phyloP scores from a whole-genome alignment of 2,329 filamentous ascomycete genomes.

The Graphium sp. region DNA sequence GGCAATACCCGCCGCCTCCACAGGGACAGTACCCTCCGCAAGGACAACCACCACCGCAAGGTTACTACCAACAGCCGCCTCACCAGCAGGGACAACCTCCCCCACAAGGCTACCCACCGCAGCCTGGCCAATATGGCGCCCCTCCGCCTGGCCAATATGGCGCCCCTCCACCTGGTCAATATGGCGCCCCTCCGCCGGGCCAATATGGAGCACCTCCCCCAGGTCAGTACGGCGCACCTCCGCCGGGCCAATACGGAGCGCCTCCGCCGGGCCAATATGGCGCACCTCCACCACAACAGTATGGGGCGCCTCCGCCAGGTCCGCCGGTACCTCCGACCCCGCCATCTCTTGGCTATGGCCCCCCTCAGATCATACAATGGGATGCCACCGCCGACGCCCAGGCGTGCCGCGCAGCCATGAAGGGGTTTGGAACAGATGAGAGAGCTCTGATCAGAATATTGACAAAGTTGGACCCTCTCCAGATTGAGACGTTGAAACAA shows the following conservation, averaged over 20 bases:
- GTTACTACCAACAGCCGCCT: constrained; percentile 3
- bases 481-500: constrained; percentile 50
- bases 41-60: constrained; percentile 8
- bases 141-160: constrained; percentile 7
- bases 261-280: constrained; percentile 12
- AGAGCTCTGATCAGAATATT: constrained; percentile 55
- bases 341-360: constrained; percentile 59
- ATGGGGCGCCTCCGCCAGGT: constrained; percentile 19
- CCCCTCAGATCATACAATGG: constrained; percentile 50
- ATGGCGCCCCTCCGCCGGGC: constrained; percentile 20
- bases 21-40: constrained; percentile 11
- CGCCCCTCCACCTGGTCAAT: constrained; percentile 15
- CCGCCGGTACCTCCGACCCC: constrained; percentile 27
- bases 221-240: constrained; percentile 18
- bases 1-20: constrained; percentile 14
- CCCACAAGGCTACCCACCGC: constrained; percentile 3
- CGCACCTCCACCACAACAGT: constrained; percentile 13
- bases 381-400: constrained; percentile 56
- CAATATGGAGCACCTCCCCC: constrained; percentile 16
- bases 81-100: constrained; percentile 10
- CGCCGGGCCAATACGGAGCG: constrained; percentile 14
- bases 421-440: constrained; percentile 84
- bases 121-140: constrained; percentile 3
- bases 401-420: constrained; percentile 67
- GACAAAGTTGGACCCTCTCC: constrained; percentile 57